Conservation (phyloP, 192 early-diverging fungal species). For the Diversispora epigaea region DNA sequence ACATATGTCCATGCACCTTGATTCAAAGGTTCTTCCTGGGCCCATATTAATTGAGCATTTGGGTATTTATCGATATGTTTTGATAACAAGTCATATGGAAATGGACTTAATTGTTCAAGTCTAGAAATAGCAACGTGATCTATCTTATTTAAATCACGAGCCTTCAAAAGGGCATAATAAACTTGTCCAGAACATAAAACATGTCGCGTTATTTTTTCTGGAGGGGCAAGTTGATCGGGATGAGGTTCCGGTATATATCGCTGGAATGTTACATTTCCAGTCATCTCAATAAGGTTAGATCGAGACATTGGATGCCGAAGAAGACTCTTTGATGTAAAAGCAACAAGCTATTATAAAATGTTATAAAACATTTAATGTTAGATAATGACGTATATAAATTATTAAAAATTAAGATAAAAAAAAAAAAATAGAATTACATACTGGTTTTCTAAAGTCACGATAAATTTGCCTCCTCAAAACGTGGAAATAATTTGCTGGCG, state of each 20-base stretch:
- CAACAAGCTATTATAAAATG: slow-evolving; percentile 54
- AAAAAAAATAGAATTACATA: slow-evolving; percentile 37
- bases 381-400: background rate
- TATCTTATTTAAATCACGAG: slow-evolving; percentile 89
- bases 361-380: background rate
- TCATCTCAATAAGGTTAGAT: slow-evolving; percentile 81
- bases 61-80: slow-evolving; percentile 87
- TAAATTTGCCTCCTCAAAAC: slow-evolving; percentile 91
- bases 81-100: slow-evolving; percentile 91
- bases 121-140: slow-evolving; percentile 88
- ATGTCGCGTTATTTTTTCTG: slow-evolving; percentile 87
- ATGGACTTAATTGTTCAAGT: slow-evolving; percentile 92
- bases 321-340: slow-evolving; percentile 81
- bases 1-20: slow-evolving; percentile 90
- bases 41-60: slow-evolving; percentile 89
- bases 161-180: slow-evolving; percentile 88
- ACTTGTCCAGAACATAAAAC: slow-evolving; percentile 97
- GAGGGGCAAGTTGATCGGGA: slow-evolving; percentile 71
- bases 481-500: slow-evolving; percentile 98
- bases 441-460: slow-evolving; percentile 96
- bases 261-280: slow-evolving; percentile 78
- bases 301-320: slow-evolving; percentile 92
- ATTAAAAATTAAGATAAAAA: too few species aligned
- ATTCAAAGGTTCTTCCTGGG: slow-evolving; percentile 96
- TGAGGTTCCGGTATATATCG: slow-evolving; percentile 91